Percentiles rank a stretch among this genome's conserved stretches.
Conservation (phyloP, 257 asterid genomes). For the Primulina tabacum region DNA sequence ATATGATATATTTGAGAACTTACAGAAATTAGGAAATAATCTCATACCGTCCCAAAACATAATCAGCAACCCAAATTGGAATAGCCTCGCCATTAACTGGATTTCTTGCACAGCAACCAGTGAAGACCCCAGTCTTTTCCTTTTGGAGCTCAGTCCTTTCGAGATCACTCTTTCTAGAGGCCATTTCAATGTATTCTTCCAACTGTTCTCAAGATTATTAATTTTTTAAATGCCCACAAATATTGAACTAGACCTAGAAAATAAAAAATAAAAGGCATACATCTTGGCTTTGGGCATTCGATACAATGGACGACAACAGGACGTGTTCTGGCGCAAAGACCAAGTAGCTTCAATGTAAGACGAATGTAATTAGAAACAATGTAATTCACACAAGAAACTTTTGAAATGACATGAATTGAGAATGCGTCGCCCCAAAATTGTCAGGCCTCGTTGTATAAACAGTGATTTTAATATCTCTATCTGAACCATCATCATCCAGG, state of each 20-base stretch:
- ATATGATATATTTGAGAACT: conserved; percentile 11
- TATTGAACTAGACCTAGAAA: conserved; percentile 17
- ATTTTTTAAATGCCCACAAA: conserved; percentile 16
- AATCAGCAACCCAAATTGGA: conserved; percentile 98
- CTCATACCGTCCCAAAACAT: conserved; percentile 86
- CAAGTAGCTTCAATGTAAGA: conserved; percentile 58
- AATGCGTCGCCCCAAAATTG: conserved; percentile 93
- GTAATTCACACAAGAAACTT: conserved; percentile 8
- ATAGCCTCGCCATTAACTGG: conserved; percentile 74
- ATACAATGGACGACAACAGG: conserved; percentile 59
- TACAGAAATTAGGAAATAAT: conserved; percentile 16
- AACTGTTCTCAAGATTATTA: conserved; percentile 49
- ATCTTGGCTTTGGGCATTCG: conserved; percentile 58
- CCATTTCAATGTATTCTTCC: conserved; percentile 78
- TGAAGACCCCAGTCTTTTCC: conserved; percentile 89
- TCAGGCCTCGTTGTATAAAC: conserved; percentile 97
- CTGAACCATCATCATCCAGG: conserved; percentile 40
- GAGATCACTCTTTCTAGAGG: conserved; percentile 91
- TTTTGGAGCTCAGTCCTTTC: conserved; percentile 98
- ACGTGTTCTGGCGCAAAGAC: conserved; percentile 93
- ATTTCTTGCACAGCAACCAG: conserved; percentile 89
- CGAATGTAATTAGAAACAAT: conserved; percentile 22
- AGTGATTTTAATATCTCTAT: conserved; percentile 50
- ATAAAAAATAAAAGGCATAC: conserved; percentile 41
- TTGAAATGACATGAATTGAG: conserved; percentile 15